Conservation (phyloP, 2,329 filamentous ascomycete species). For the Cercospora sp. region DNA sequence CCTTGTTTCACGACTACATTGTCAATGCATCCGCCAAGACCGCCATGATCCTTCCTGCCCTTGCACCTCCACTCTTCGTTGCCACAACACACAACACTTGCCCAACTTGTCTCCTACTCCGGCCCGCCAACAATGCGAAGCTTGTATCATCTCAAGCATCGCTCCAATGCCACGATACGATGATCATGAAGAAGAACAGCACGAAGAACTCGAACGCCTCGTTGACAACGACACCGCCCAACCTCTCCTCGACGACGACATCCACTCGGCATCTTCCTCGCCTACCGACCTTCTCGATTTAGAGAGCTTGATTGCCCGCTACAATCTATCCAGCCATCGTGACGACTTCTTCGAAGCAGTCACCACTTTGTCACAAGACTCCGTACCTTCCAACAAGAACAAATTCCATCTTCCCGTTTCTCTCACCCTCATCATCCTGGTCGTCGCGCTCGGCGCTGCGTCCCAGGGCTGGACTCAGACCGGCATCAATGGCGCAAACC, state of each 20-base stretch:
- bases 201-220: slow-evolving; percentile 1
- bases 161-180: background rate
- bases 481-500: slow-evolving; percentile 28
- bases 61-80: background rate
- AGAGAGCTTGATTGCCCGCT: slow-evolving; percentile 1
- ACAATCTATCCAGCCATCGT: slow-evolving; percentile 49
- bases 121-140: background rate
- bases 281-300: background rate
- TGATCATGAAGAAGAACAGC: background rate
- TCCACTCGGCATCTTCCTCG: background rate
- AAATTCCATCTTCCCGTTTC: background rate
- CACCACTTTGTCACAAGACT: background rate
- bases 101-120: background rate
- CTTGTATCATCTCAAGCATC: background rate
- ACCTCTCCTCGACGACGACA: background rate
- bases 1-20: background rate
- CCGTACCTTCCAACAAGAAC: background rate
- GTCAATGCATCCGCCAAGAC: background rate
- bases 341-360: slow-evolving; percentile 19
- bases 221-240: background rate
- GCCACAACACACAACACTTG: background rate
- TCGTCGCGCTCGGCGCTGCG: background rate
- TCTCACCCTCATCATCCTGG: background rate
- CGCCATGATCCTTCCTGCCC: background rate
- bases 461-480: slow-evolving; percentile 3